Base-by-base conservation (phyloP, 2,329 filamentous ascomycete genomes). In the Ramularia collo-cygni region DNA sequence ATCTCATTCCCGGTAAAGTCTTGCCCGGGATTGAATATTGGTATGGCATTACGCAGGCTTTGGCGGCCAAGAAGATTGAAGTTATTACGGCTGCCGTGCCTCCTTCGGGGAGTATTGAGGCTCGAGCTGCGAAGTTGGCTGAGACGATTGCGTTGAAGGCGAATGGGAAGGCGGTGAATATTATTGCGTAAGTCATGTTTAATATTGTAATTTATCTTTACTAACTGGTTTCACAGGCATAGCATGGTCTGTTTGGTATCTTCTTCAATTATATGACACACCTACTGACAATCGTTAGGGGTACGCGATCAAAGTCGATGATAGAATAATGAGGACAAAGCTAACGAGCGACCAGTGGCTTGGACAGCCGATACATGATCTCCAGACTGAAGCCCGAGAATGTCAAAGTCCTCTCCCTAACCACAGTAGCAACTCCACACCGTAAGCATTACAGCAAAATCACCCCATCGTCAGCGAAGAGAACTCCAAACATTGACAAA, bases 351-450 rank as follows among this genome's bases (percentile, higher is more conserved):
- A 19, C 2, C 52, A 78, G 77, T 38, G 77, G 77, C 7, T 70
- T 81, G 36, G 77, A 81, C 55, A 70, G 77, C 21, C 68, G 77
- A 42, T 79, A 79, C 51, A 79, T 81, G 74, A 77, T 81, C 50
- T 78, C 73, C 43, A 68, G 64, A 29, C 61, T 81, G 15, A 67
- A 69, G 35, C 76, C 75, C 8, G 64, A 65, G 3, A 76, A 80
- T 36, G 85, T 95, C 49, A 86, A 85, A 57, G 84, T 95, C 43
- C 71, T 88, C 27, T 80, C 76, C 0, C 58, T 81, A 49, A 81
- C 77, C 1, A 81, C 77, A 0, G 72, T 81, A 42, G 76, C 77
- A 2, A 75, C 74, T 10, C 77, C 77, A 1, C 77, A 81, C 61
- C 62, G 71, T 24, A 10, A 24, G 21, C 10, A n/a, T n/a, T n/a